Evolutionary conservation across 2,329 filamentous ascomycete genomes (phyloP).

Genomic region (Ceratocystis cacaofunesta): DNA sequence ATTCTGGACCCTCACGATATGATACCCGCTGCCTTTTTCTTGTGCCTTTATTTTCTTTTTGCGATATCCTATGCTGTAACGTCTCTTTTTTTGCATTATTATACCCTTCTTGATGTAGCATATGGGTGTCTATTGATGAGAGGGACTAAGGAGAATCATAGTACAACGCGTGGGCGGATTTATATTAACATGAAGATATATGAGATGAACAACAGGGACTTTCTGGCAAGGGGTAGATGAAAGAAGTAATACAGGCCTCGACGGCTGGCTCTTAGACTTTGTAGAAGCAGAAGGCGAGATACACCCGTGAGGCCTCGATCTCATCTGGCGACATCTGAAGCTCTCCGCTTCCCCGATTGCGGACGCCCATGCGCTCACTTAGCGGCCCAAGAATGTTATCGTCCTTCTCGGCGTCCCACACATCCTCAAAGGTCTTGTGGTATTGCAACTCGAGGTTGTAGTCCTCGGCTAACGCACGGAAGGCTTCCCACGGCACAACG

Average conservation of each 20-base stretch:
- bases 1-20: neutral
- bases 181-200: neutral
- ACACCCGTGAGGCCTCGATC: conserved; percentile 83
- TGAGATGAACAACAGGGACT: neutral
- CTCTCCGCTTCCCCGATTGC: conserved; percentile 50
- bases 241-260: neutral
- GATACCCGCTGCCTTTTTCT: neutral
- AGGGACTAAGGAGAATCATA: neutral
- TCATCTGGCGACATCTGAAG: conserved; percentile 70
- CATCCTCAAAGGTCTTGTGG: conserved; percentile 75
- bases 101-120: neutral
- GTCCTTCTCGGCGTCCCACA: conserved; percentile 85
- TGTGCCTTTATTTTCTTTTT: conserved; percentile 13
- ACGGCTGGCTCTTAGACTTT: conserved; percentile 47
- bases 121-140: neutral
- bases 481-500: conserved; percentile 95
- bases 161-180: neutral
- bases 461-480: conserved; percentile 86
- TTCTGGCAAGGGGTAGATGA: neutral
- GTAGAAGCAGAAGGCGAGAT: conserved; percentile 92
- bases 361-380: conserved; percentile 91
- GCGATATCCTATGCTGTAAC: conserved; percentile 18
- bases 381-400: conserved; percentile 66
- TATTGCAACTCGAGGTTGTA: conserved; percentile 95
- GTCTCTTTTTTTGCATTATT: conserved; percentile 1